Base-by-base conservation (phyloP, 306 rosid genomes). In the Prunus mira region DNA sequence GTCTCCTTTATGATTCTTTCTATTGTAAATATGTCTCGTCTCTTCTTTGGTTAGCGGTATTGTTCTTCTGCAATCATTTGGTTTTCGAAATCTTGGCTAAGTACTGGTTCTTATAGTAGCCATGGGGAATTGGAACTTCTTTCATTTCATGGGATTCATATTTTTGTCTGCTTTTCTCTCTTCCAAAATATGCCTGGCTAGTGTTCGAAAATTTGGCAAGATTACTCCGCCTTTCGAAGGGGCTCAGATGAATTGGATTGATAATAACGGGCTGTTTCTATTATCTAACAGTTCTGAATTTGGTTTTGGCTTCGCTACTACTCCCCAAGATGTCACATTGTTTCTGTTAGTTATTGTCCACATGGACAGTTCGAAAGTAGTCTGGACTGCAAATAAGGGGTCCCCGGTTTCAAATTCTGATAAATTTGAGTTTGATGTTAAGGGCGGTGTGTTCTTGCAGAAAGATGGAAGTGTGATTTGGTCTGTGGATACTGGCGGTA, bases 381-480 rank as follows among this genome's bases (percentile, higher is more conserved):
- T 95, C 25, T 95, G 97, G 99, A 74, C 93, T 6, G 97, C 97
- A 24, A 91, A 95, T 78, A 87, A 85, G 78, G 90, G n/a, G 10
- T 46, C 77, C 34, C 92, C 96, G 0, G 93, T 95, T 65, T 24
- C 86, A 1, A 89, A 89, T 79, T 86, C 98, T 12, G 99, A 92
- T 69, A 27, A 69, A 0, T 90, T 95, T 64, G 87, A 77, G 74
- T 90, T 95, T 66, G 93, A 91, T 77, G 52, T 80, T 0, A 81
- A 86, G 58, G 97, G 97, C 0, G 88, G 85, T 65, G 91, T 75
- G 30, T 79, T 67, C 24, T 84, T 95, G 65, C 70, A 65, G 45
- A 87, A 86, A 72, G 89, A 82, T 12, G 82, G 78, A 56, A 50
- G 22, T 8, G 85, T 80, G 62, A 89, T 88, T 17, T 95, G 97